A percentile compares a stretch with the other conserved stretches of the same genome.
These are phyloP conservation scores for Mollisia scopiformis DNA, from an alignment of 2,329 filamentous ascomycete genomes.

Conservation along the genomic window DNA sequence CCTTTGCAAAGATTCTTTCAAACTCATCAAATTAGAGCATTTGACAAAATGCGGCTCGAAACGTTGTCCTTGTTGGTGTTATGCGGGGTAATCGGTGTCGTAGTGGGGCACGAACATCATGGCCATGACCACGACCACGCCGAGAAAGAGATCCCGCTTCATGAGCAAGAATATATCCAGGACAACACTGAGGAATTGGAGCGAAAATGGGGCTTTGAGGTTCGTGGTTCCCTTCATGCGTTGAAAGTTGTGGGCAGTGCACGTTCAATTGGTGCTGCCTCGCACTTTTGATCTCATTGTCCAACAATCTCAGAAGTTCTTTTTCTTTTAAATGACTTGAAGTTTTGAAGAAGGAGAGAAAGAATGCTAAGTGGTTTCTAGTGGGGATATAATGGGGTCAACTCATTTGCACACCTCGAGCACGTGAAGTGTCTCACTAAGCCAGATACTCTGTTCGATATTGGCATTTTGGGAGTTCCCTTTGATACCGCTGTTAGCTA, in stretches of 20 bases:
- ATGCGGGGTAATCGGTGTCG: neutral
- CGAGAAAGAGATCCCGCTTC: constrained; percentile 40
- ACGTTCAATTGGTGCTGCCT: neutral
- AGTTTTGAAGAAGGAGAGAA: neutral
- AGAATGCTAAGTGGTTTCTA: constrained; percentile 24
- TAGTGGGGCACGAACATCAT: constrained; percentile 15
- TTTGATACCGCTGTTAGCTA: constrained; percentile 77
- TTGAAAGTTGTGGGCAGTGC: neutral
- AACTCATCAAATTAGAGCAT: too few relatives aligned
- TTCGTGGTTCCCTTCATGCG: constrained; percentile 37
- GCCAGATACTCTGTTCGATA: constrained; percentile 66
- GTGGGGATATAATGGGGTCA: constrained; percentile 74
- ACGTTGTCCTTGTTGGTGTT: neutral
- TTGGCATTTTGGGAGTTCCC: constrained; percentile 72
- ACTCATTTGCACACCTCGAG: constrained; percentile 72
- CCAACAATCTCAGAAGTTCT: neutral
- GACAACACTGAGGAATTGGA: constrained; percentile 57
- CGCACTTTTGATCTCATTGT: neutral
- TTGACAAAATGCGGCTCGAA: neutral
- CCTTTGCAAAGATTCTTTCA: too few relatives aligned
- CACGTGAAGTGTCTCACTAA: constrained; percentile 71
- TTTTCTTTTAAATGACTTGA: neutral
- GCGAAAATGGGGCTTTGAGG: constrained; percentile 60
- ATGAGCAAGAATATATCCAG: constrained; percentile 47
- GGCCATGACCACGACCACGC: constrained; percentile 25